phyloP scores from a whole-genome alignment of 2,329 filamentous ascomycete genomes.

The Pseudogymnoascus sp. region DNA sequence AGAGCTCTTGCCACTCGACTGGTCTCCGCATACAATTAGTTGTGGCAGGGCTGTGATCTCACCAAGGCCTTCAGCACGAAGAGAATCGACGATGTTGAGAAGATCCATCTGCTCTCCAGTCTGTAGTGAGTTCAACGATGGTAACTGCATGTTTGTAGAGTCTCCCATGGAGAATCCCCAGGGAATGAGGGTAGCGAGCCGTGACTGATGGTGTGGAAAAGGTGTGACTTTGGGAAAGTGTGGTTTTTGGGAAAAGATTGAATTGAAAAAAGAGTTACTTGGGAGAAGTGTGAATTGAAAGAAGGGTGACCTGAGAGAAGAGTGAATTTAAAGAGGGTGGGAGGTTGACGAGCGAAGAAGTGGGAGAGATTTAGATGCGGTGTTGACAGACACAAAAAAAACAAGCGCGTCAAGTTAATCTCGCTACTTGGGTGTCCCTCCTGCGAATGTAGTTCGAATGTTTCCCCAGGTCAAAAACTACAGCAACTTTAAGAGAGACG shows the following conservation, averaged over 20 bases:
- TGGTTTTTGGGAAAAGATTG: too few relatives aligned
- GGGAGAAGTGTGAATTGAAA: too few relatives aligned
- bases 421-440: not conserved
- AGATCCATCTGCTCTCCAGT: constrained; percentile 44
- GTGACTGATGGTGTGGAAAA: not conserved
- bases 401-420: not conserved
- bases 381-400: not conserved
- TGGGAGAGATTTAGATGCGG: not conserved
- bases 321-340: not conserved
- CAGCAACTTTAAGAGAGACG: not conserved
- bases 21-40: constrained; percentile 36
- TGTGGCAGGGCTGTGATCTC: constrained; percentile 31
- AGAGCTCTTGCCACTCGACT: constrained; percentile 32
- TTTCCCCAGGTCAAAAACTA: not conserved
- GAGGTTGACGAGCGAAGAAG: not conserved
- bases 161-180: constrained; percentile 9
- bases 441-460: not conserved
- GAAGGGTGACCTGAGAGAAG: not conserved
- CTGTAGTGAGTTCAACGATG: constrained; percentile 14
- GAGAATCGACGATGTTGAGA: constrained; percentile 47
- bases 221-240: too few relatives aligned
- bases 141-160: constrained; percentile 9
- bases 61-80: constrained; percentile 29
- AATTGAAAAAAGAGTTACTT: too few relatives aligned
- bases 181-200: not conserved